Evolutionary conservation across 2,329 filamentous ascomycete genomes (phyloP), one percentile per base, ranked within the genome.

Genomic region (Scedosporium dehoogii): DNA sequence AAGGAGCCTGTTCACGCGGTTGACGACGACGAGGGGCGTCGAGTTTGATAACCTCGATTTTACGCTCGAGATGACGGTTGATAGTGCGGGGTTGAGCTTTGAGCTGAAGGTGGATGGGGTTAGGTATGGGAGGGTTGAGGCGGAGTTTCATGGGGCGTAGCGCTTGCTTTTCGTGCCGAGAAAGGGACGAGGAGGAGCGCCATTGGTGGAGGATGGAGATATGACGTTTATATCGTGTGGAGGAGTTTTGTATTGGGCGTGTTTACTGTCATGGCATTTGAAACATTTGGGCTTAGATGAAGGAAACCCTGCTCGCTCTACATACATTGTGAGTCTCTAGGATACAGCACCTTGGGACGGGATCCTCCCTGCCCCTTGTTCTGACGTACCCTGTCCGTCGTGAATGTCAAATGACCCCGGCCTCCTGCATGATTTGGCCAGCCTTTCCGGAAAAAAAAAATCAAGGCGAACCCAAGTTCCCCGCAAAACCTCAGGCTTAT

Each of bases 41-140:
- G 89, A 91, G 73, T 93, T 92, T 73, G 87, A 91, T 68, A 92
- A 91, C 66, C 76, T 93, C 33, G 88, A 92, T 70, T 92, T 92
- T 64, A 90, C 88, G 10, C 81, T 92, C 5, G 89, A 92, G 75
- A 91, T 93, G 88, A 86, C 87, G 67, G 89, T 92, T 53, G 87
- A 91, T 70, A 90, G 87, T 68, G 89, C 89, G 0, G 87, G 88
- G 1, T 68, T 92, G 63, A 84, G 87, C 2, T 92, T 92, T 72
- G 89, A 92, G 74, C 74, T 92, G 61, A 89, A 89, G 74, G 89
- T 92, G 12, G 89, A 92, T 69, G 89, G 88, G 0, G 85, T 90
- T 16, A 79, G 88, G 65, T 92, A 92, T 73, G 90, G 89, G 7
- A 80, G 85, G 64, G 90, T 92, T 1, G 86, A 90, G 70, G 89